Conservation (phyloP, 2,329 filamentous ascomycete species). For the Phaeoacremonium minimum region DNA sequence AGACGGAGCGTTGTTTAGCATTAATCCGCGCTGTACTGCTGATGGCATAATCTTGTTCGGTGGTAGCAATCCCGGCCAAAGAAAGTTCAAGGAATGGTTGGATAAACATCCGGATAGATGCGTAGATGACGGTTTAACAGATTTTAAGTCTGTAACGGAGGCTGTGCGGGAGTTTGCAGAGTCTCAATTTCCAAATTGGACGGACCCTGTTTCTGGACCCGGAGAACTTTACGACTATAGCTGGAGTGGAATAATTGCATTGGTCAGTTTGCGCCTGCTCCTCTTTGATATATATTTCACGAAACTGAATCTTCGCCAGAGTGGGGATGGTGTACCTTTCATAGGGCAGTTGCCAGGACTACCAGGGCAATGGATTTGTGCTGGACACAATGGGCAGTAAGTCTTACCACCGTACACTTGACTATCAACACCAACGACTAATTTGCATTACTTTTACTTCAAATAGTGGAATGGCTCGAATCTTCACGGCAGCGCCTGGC, state of each 20-base stretch:
- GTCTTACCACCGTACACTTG: background rate
- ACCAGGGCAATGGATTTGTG: too few species aligned
- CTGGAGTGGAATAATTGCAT: too few species aligned
- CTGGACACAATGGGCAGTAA: too few species aligned
- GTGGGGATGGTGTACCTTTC: too few species aligned
- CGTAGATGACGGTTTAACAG: conserved; percentile 20
- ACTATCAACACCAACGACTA: background rate
- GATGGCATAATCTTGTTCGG: conserved; percentile 26
- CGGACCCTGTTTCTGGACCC: conserved; percentile 16
- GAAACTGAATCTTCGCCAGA: conserved; percentile 11
- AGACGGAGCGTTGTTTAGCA: conserved; percentile 22
- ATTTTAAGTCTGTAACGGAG: conserved; percentile 17
- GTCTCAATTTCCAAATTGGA: conserved; percentile 18
- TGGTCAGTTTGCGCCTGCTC: too few species aligned
- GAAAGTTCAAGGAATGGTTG: conserved; percentile 21
- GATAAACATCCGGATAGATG: conserved; percentile 19
- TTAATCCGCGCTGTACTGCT: conserved; percentile 22
- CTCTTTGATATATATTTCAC: too few species aligned
- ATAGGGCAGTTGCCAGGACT: too few species aligned
- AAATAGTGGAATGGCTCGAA: too few species aligned
- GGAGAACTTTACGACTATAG: conserved; percentile 18
- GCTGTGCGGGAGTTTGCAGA: conserved; percentile 18
- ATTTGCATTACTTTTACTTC: too few species aligned
- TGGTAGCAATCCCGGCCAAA: conserved; percentile 23
- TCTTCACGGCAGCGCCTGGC: too few species aligned